Evolutionary conservation across 352 stramenopile genomes (phyloP).

Genomic region (Thraustochytrium sp.): DNA sequence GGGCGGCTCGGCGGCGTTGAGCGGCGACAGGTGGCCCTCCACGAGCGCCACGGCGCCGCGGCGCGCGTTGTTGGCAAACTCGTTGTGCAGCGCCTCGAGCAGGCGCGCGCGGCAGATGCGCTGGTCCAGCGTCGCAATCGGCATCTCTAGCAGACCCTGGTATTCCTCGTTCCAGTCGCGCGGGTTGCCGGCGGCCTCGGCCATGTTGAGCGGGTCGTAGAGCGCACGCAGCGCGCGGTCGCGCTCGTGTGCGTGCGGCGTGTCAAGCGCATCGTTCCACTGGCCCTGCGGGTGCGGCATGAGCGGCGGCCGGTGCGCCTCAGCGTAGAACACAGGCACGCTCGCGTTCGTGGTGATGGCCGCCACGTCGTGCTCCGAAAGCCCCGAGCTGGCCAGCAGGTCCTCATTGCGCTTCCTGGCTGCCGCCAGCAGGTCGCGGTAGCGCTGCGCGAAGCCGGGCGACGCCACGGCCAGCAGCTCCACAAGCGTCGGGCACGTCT

Average conservation of each 20-base stretch:
- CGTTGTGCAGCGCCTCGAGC: conserved; percentile 86
- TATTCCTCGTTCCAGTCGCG: conserved; percentile 97
- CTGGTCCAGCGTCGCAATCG: conserved; percentile 68
- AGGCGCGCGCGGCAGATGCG: conserved; percentile 83
- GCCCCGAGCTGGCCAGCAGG: neutral
- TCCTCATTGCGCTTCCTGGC: conserved; percentile 53
- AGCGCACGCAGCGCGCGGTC: conserved; percentile 82
- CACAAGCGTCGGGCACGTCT: conserved; percentile 61
- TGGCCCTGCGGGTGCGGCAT: conserved; percentile 21
- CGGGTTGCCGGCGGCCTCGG: conserved; percentile 72
- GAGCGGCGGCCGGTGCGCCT: neutral
- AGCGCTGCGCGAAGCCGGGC: conserved; percentile 64
- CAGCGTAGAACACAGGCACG: neutral
- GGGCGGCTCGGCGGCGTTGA: conserved; percentile 89
- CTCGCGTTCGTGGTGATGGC: neutral
- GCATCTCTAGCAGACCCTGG: conserved; percentile 77
- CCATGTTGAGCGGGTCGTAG: conserved; percentile 76
- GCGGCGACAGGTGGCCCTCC: conserved; percentile 84
- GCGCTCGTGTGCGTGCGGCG: conserved; percentile 51
- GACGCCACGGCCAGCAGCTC: conserved; percentile 67
- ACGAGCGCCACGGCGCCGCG: conserved; percentile 81
- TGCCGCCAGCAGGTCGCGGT: conserved; percentile 69
- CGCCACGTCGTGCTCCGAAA: conserved; percentile 1
- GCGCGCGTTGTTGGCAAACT: conserved; percentile 87
- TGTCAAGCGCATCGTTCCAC: neutral